Conservation (phyloP, 352 stramenopile species). For the Globisporangium rhizosaccharum region DNA sequence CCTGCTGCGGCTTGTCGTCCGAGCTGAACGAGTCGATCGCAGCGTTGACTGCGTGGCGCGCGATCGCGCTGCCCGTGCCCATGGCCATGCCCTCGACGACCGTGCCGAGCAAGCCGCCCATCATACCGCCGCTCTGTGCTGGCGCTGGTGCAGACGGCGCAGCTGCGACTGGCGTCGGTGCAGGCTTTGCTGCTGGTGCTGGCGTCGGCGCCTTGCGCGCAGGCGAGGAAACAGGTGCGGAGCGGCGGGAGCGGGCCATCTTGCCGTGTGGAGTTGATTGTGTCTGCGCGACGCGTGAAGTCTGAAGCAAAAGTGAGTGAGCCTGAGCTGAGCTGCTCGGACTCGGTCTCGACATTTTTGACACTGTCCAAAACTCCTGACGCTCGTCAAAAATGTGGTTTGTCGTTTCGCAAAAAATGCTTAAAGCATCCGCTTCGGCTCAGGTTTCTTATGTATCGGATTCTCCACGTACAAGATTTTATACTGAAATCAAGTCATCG, state of each 20-base stretch:
- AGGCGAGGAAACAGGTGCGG: constrained; percentile 26
- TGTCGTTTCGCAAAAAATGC: no score
- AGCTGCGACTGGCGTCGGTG: constrained; percentile 28
- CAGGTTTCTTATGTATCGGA: no score
- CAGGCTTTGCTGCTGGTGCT: constrained; percentile 1
- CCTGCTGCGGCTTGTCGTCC: constrained; percentile 33
- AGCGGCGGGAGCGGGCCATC: constrained; percentile 73
- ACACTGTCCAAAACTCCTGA: no score
- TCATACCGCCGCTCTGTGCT: constrained; percentile 65
- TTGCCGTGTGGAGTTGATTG: background rate
- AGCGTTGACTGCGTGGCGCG: constrained; percentile 81
- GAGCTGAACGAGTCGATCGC: constrained; percentile 62
- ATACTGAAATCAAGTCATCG: no score
- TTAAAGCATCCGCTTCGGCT: no score
- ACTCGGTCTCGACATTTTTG: no score
- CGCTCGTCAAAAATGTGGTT: no score
- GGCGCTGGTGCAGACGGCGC: constrained; percentile 23
- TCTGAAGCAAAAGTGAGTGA: no score
- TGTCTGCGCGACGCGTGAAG: background rate
- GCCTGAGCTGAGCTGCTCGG: no score
- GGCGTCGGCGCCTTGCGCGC: constrained; percentile 34
- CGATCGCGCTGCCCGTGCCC: constrained; percentile 94
- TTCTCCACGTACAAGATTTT: no score
- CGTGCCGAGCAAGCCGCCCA: constrained; percentile 90
- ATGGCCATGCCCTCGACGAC: constrained; percentile 97